Evolutionary conservation across 2,329 filamentous ascomycete species (phyloP), one percentile per base, ranked within the genome.

Genomic region (Didymosphaeria variabile): DNA sequence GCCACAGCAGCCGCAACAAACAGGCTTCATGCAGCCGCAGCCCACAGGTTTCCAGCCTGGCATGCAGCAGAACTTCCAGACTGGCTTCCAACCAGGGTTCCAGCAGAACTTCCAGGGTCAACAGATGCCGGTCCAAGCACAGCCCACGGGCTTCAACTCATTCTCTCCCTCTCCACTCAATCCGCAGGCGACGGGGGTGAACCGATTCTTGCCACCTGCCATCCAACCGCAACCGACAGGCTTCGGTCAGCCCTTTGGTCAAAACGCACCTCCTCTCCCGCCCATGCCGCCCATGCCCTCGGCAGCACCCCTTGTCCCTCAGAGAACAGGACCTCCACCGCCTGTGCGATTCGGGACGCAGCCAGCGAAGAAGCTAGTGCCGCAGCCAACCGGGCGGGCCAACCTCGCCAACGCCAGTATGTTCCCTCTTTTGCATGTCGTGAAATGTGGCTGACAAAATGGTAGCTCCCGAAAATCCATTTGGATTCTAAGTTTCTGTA

Each of bases 331-430:
- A 0, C 95, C 95, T 7, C 84, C 94, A 21, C 95, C 95, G 49
- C 88, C 93, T 26, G 90, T 99, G 19, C 88, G 93, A 61, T 99
- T 99, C 77, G 95, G 95, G 42, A 89, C 97, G 38, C 85, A 87
- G 59, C 82, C 84, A 31, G 82, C 88, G 32, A 93, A 93, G 80
- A 95, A 91, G 78, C 81, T 98, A 70, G 85, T 87, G 62, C 89
- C 94, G 32, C 95, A 98, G 81, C 86, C 93, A 31, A 99, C 95
- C 7, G 95, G 95, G 66, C 89, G 91, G 82, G 95, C 95, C 59
- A 97, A 98, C 78, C 85, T 99, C 68, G 86, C 91, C 55, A 92
- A 96, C 88, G 95, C 95, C 74, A 99, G 94, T 98, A 90, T 91
- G 94, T 94, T 29, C 21, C n/a, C 15, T 29, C 12, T 12, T 4